Percentiles rank a stretch among this genome's conserved stretches.
Conservation (phyloP, 495 filamentous ascomycete species). For the Penicillium odoratum region DNA sequence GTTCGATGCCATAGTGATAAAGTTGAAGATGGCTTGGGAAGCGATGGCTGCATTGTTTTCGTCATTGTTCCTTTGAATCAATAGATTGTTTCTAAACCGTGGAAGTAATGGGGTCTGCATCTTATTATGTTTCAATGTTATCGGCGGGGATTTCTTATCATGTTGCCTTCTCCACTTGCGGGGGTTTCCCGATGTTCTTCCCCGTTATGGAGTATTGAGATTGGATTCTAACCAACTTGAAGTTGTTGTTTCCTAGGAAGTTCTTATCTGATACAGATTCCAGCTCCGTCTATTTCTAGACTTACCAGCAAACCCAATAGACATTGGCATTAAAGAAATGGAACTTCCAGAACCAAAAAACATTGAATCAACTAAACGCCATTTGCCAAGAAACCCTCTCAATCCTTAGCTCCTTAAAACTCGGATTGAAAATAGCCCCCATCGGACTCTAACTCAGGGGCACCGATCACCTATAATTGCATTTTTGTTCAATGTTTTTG, state of each 20-base stretch:
- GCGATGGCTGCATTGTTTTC: conserved; percentile 12
- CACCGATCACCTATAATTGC: too few relatives aligned
- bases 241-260: too few relatives aligned
- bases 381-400: neutral
- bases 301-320: too few relatives aligned
- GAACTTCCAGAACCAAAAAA: neutral
- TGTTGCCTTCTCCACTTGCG: neutral
- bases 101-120: too few relatives aligned
- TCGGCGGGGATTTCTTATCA: neutral
- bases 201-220: too few relatives aligned
- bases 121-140: too few relatives aligned
- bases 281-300: too few relatives aligned
- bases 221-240: too few relatives aligned
- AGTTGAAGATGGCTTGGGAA: conserved; percentile 7
- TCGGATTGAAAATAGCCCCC: neutral
- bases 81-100: too few relatives aligned
- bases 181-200: neutral
- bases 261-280: too few relatives aligned
- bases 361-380: neutral
- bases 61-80: neutral
- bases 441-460: neutral
- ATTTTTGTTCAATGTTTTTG: too few relatives aligned
- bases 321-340: too few relatives aligned
- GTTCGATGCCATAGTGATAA: conserved; percentile 15
- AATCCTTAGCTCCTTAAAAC: neutral